A percentile compares a stretch with the other conserved stretches of the same genome.
These are phyloP conservation scores for Colletotrichum sp. DNA, from an alignment of 2,329 filamentous ascomycete genomes.

Conservation along the genomic window DNA sequence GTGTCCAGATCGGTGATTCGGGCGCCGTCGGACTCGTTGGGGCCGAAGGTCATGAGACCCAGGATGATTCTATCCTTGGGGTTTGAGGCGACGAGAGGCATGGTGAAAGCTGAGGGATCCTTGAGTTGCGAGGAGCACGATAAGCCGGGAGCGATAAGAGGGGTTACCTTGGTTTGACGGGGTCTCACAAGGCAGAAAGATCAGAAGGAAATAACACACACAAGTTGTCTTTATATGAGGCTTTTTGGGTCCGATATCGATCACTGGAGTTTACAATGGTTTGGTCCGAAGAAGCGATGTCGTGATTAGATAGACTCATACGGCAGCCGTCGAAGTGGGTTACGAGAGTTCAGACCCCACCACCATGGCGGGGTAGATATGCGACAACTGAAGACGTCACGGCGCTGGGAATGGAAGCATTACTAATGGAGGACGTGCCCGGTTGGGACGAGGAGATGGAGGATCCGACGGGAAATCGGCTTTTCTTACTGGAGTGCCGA, in stretches of 20 bases:
- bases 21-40: slow-evolving; percentile 64
- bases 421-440: neutral
- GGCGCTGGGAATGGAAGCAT: neutral
- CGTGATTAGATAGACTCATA: slow-evolving; percentile 15
- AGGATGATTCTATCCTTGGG: slow-evolving; percentile 75
- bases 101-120: slow-evolving; percentile 29
- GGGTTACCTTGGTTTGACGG: neutral
- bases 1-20: slow-evolving; percentile 72
- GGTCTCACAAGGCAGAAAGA: neutral
- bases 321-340: neutral
- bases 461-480: neutral
- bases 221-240: neutral
- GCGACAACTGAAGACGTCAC: slow-evolving; percentile 13
- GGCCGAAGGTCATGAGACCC: slow-evolving; percentile 85
- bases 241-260: neutral
- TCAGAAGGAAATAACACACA: neutral
- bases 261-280: neutral
- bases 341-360: slow-evolving; percentile 3
- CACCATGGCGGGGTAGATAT: slow-evolving; percentile 15
- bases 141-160: neutral
- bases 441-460: neutral
- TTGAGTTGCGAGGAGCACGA: neutral
- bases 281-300: neutral
- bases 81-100: slow-evolving; percentile 50
- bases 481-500: neutral